Percentiles rank a stretch among this genome's conserved stretches.
Conservation (phyloP, 768 basidiomycete species). For the Crassisporium funariophilum region DNA sequence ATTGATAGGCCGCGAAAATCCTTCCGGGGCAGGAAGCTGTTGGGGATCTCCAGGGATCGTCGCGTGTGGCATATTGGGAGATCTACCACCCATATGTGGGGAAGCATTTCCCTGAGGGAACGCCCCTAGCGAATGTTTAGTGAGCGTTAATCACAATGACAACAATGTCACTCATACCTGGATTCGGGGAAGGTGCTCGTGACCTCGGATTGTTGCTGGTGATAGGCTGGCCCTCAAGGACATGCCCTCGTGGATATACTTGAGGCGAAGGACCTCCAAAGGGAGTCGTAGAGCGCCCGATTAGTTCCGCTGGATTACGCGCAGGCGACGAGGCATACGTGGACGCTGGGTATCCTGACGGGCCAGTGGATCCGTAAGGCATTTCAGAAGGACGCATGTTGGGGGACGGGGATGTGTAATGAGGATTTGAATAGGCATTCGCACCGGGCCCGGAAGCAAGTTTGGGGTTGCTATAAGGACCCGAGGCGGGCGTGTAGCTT, state of each 20-base stretch:
- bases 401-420: conserved; percentile 43
- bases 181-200: conserved; percentile 43
- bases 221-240: conserved; percentile 56
- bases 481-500: conserved; percentile 30
- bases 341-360: conserved; percentile 34
- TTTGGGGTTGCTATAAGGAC: conserved; percentile 30
- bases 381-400: conserved; percentile 50
- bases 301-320: conserved; percentile 33
- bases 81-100: conserved; percentile 26
- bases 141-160: conserved; percentile 21
- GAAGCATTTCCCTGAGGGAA: conserved; percentile 18
- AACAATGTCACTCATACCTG: conserved; percentile 30
- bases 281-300: conserved; percentile 46
- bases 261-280: conserved; percentile 31
- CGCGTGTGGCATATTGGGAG: conserved; percentile 34
- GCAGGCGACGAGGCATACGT: conserved; percentile 34
- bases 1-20: conserved; percentile 74
- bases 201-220: conserved; percentile 34
- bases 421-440: conserved; percentile 14
- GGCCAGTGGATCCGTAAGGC: conserved; percentile 31
- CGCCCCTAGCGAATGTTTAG: conserved; percentile 16
- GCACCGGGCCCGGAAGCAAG: neutral
- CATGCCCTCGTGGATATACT: conserved; percentile 60
- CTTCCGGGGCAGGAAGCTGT: conserved; percentile 65
- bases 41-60: conserved; percentile 35